Evolutionary conservation across 257 asterid species (phyloP).

Genomic region (Anisodus tanguticus): DNA sequence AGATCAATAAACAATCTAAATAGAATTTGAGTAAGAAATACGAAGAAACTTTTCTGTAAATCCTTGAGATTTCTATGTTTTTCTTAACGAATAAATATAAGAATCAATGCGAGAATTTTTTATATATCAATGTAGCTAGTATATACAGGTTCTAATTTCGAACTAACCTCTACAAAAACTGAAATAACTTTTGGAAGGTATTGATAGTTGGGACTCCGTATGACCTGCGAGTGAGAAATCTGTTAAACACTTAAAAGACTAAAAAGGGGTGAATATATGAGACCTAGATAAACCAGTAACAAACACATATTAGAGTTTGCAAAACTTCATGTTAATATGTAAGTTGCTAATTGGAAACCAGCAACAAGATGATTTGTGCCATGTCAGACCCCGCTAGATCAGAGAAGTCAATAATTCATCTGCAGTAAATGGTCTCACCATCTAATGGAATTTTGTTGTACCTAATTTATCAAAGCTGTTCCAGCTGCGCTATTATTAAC

Average conservation of each 20-base stretch:
- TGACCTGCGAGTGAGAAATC: neutral
- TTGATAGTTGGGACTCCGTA: slow-evolving; percentile 26
- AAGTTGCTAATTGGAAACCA: neutral
- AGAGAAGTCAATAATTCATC: neutral
- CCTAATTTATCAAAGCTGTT: neutral
- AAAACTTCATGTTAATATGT: neutral
- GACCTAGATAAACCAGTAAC: neutral
- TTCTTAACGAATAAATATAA: too few relatives aligned
- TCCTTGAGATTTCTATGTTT: too few relatives aligned
- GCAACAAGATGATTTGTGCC: neutral
- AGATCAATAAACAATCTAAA: too few relatives aligned
- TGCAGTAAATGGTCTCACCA: neutral
- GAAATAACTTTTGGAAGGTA: neutral
- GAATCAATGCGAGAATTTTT: too few relatives aligned
- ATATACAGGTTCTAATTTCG: neutral
- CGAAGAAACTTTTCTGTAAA: too few relatives aligned
- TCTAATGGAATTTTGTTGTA: neutral
- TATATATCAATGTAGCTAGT: neutral
- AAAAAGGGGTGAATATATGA: neutral
- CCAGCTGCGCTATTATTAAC: neutral
- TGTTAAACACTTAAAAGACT: neutral
- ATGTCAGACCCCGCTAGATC: neutral
- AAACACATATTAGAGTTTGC: neutral
- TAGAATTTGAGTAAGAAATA: too few relatives aligned
- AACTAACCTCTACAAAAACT: slow-evolving; percentile 15